Conservation (phyloP, 441 rosid species). For the Populus tomentosa region DNA sequence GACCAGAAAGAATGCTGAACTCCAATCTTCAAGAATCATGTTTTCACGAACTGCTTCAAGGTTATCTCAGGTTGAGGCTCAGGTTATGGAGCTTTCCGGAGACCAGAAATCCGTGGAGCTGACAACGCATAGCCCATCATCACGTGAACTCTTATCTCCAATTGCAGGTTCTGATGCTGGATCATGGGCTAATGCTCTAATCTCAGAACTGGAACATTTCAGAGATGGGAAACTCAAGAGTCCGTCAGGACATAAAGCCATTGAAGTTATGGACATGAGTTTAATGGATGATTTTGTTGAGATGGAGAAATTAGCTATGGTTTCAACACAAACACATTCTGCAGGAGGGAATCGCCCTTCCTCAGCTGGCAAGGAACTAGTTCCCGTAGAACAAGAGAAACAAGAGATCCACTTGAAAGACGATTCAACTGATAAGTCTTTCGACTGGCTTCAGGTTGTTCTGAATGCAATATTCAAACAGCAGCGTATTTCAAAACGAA, state of each 20-base stretch:
- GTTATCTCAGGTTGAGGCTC: constrained; percentile 65
- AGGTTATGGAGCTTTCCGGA: constrained; percentile 37
- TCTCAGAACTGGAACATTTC: constrained; percentile 47
- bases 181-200: constrained; percentile 59
- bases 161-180: constrained; percentile 42
- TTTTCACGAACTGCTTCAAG: constrained; percentile 63
- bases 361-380: constrained; percentile 26
- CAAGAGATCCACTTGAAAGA: constrained; percentile 25
- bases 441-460: constrained; percentile 71
- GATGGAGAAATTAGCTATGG: constrained; percentile 87
- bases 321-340: constrained; percentile 35
- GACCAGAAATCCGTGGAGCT: constrained; percentile 38
- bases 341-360: constrained; percentile 12
- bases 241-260: constrained; percentile 22
- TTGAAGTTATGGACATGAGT: constrained; percentile 45
- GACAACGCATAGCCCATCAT: constrained; percentile 21
- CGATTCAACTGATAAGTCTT: constrained; percentile 37
- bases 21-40: constrained; percentile 67
- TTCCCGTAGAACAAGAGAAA: constrained; percentile 23
- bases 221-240: constrained; percentile 27
- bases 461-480: constrained; percentile 64
- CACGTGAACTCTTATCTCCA: constrained; percentile 41
- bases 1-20: constrained; percentile 74
- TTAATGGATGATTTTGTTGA: constrained; percentile 95
- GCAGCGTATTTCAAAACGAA: constrained; percentile 48